Conservation (phyloP, 179 eudicot species). For the Spinacia oleracea region DNA sequence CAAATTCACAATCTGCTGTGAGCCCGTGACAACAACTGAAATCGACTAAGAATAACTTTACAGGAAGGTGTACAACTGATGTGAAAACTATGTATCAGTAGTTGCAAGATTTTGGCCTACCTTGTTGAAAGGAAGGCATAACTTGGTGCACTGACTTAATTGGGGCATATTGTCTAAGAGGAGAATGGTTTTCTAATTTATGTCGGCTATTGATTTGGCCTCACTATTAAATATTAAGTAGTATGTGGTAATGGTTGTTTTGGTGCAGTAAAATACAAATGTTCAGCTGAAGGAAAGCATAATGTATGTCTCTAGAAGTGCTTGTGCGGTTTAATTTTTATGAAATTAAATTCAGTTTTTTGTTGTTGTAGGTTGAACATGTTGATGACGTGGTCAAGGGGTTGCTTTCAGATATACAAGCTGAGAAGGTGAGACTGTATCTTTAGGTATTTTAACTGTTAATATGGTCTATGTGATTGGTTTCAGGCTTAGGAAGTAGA, state of each 20-base stretch:
- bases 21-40: not conserved
- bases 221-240: not conserved
- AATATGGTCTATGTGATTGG: constrained; percentile 6
- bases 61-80: not conserved
- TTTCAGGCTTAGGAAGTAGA: not conserved
- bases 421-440: constrained; percentile 52
- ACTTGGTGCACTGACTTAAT: not conserved
- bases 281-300: not conserved
- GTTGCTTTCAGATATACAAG: constrained; percentile 58
- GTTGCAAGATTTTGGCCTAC: not conserved
- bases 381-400: constrained; percentile 71
- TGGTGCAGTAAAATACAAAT: constrained; percentile 2
- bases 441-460: constrained; percentile 2
- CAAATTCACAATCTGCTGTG: not conserved
- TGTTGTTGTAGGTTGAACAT: constrained; percentile 50
- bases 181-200: not conserved
- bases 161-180: not conserved
- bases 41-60: not conserved
- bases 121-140: not conserved
- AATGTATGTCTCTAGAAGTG: not conserved
- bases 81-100: not conserved
- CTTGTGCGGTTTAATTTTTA: not conserved
- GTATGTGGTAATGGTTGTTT: not conserved
- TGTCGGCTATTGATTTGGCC: not conserved
- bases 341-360: constrained; percentile 14